phyloP scores from a whole-genome alignment of 441 rosid species.

The Dalechampia spathulata region DNA sequence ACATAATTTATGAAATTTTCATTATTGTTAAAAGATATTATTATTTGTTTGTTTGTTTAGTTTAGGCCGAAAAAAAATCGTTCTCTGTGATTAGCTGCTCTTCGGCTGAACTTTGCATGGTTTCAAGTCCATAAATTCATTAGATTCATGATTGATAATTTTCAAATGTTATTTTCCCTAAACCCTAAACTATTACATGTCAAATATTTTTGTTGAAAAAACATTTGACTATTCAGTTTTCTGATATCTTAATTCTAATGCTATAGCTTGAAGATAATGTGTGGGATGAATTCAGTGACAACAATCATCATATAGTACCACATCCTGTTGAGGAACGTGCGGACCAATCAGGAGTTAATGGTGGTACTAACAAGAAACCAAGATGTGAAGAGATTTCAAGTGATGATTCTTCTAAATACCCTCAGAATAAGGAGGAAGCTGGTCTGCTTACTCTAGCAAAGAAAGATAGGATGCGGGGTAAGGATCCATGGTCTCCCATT shows the following conservation, averaged over 20 bases:
- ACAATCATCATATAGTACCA: slow-evolving; percentile 75
- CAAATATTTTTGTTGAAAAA: background rate
- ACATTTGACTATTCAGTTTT: slow-evolving; percentile 4
- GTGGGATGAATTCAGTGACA: slow-evolving; percentile 46
- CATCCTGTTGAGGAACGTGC: slow-evolving; percentile 30
- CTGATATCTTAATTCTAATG: slow-evolving; percentile 14
- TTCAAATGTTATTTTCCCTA: background rate
- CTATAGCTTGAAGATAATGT: slow-evolving; percentile 57
- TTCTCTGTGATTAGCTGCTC: no score
- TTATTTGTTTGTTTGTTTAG: no score
- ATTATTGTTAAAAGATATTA: no score
- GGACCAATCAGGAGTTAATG: slow-evolving; percentile 28
- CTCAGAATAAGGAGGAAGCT: slow-evolving; percentile 28
- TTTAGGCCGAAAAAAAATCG: no score
- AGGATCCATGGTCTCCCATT: slow-evolving; percentile 42
- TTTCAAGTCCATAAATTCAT: background rate
- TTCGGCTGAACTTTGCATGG: no score
- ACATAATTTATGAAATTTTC: no score
- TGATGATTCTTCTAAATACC: slow-evolving; percentile 24
- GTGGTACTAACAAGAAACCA: slow-evolving; percentile 38
- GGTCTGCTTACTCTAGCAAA: slow-evolving; percentile 18
- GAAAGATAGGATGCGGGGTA: slow-evolving; percentile 50
- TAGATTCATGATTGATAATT: background rate
- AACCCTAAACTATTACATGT: no score
- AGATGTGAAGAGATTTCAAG: slow-evolving; percentile 31